A percentile compares a stretch with the other conserved stretches of the same genome.
These are phyloP conservation scores for Plectosphaerella plurivora DNA, from an alignment of 2,329 filamentous ascomycete species.

Conservation along the genomic window DNA sequence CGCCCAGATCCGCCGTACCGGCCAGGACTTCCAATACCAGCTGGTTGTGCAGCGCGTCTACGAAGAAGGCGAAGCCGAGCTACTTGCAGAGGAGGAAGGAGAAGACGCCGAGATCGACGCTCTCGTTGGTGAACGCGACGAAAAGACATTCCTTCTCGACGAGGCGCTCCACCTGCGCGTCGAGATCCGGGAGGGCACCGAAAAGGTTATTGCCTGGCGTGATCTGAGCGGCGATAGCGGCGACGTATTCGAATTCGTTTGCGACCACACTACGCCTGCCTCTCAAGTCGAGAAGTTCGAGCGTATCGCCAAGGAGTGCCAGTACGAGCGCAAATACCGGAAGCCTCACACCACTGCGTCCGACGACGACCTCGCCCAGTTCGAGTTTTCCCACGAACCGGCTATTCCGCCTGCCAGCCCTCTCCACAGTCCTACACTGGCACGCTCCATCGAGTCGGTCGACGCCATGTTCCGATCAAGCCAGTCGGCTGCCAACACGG, in stretches of 20 bases:
- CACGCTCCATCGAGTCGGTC: constrained; percentile 51
- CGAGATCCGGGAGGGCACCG: constrained; percentile 72
- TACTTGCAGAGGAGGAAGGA: constrained; percentile 82
- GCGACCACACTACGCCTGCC: constrained; percentile 67
- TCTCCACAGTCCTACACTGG: constrained; percentile 52
- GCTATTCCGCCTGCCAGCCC: constrained; percentile 63
- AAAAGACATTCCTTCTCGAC: constrained; percentile 96
- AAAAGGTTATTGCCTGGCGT: constrained; percentile 88
- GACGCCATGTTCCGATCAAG: constrained; percentile 45
- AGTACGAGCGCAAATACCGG: constrained; percentile 95
- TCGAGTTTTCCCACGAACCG: constrained; percentile 67
- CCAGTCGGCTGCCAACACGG: constrained; percentile 28
- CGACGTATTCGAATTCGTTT: constrained; percentile 97
- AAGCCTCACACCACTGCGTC: constrained; percentile 76
- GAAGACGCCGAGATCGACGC: constrained; percentile 74
- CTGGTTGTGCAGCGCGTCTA: constrained; percentile 94
- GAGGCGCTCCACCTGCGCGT: constrained; percentile 83
- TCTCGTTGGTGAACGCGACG: constrained; percentile 80
- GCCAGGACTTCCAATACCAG: constrained; percentile 95
- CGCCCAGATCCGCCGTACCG: constrained; percentile 85
- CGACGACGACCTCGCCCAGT: constrained; percentile 74
- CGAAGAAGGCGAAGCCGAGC: constrained; percentile 93
- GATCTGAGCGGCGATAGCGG: constrained; percentile 90
- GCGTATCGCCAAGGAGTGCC: constrained; percentile 80
- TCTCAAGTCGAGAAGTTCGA: constrained; percentile 77